Evolutionary conservation across 2,329 filamentous ascomycete species (phyloP), one percentile per base, ranked within the genome.

Genomic region (Helminthosporium solani): DNA sequence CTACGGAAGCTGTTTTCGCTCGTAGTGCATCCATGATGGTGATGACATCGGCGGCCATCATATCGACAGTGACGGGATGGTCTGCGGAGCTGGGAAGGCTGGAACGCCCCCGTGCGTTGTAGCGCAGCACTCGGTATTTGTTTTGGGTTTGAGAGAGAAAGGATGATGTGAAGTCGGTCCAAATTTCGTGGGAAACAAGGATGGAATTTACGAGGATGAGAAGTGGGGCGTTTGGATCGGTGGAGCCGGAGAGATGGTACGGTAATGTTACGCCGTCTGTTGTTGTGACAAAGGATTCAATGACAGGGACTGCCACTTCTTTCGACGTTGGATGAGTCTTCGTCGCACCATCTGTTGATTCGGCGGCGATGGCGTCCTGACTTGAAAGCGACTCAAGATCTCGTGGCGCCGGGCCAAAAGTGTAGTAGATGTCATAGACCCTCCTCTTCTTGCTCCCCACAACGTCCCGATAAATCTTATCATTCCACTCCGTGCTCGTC

Each of bases 201-300:
- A 95, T 84, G 1, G 86, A 91, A 75, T 95, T 95, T 70, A 79
- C 79, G 56, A 91, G 86, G 16, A 89, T 83, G 9, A 95, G 76
- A 0, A 86, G 79, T 0, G 89, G 89, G 0, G 88, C 87, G 16
- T 79, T 64, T 0, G 84, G 81, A 25, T 84, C 77, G 0, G 80
- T 60, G 53, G 81, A 86, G 44, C 90, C 90, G 67, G 94, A 87
- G 2, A 95, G 78, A 12, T 83, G 80, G 71, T 89, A 95, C 0
- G 83, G 82, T 12, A 95, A 78, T 2, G 73, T 66, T 5, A 90
- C 82, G 1, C 82, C 83, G 60, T 95, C 89, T 0, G 75, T 61
- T 0, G 86, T 83, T 0, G 83, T 85, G 52, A 91, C 72, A 56
- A 80, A 87, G 0, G 87, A 90, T 50, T 80, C 73, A 49, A 92